phyloP scores from a whole-genome alignment of 2,329 filamentous ascomycete genomes.

The Aspergillus caelatus region DNA sequence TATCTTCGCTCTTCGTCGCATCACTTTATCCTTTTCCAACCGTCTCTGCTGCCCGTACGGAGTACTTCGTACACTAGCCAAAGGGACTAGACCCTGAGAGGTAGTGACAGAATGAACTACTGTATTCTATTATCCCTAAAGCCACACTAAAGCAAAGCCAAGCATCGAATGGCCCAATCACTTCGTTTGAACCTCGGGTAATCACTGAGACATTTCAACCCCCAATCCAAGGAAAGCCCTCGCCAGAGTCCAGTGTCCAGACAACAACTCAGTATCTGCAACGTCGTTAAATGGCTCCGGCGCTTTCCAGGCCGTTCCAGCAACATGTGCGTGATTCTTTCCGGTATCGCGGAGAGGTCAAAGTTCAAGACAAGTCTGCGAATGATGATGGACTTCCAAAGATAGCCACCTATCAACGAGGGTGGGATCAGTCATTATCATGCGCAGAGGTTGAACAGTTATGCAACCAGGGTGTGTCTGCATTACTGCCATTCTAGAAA shows the following conservation, averaged over 20 bases:
- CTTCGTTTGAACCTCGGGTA: background rate
- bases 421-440: background rate
- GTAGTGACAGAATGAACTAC: background rate
- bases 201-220: constrained; percentile 19
- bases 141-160: constrained; percentile 27
- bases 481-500: background rate
- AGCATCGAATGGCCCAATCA: constrained; percentile 16
- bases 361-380: background rate
- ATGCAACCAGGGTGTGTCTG: background rate
- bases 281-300: background rate
- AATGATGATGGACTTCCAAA: constrained; percentile 5
- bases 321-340: constrained; percentile 19
- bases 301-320: constrained; percentile 18
- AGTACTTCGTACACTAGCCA: background rate
- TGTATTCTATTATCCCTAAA: constrained; percentile 4
- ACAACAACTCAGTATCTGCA: background rate
- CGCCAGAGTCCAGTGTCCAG: background rate
- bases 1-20: background rate
- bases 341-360: background rate
- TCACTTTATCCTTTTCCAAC: background rate
- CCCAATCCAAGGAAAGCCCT: constrained; percentile 6
- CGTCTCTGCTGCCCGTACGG: background rate
- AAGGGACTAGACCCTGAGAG: background rate
- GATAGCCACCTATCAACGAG: constrained; percentile 4
- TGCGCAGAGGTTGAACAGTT: background rate